These are phyloP conservation scores for Ramularia collo-cygni DNA, from an alignment of 2,329 filamentous ascomycete genomes.

Conservation along the genomic window DNA sequence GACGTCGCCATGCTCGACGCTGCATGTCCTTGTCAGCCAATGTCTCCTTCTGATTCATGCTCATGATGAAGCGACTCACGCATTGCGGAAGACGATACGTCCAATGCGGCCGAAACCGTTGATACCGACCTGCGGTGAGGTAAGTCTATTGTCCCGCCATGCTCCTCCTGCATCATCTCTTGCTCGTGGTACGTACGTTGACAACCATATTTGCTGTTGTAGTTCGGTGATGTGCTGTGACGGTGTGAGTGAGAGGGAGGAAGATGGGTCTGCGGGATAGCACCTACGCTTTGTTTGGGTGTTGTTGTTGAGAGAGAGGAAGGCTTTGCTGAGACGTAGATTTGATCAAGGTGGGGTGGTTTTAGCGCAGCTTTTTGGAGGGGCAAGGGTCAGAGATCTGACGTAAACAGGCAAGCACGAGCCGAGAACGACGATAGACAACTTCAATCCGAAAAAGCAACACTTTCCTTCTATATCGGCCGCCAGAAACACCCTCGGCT, in stretches of 20 bases:
- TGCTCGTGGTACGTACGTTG: conserved; percentile 33
- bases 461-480: not conserved
- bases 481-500: not conserved
- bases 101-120: conserved; percentile 99
- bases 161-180: conserved; percentile 6
- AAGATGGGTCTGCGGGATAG: too few species aligned
- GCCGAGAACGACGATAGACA: not conserved
- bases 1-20: conserved; percentile 78
- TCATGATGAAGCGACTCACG: conserved; percentile 47
- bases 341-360: conserved; percentile 2
- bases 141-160: conserved; percentile 11
- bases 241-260: not conserved
- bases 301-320: conserved; percentile 3
- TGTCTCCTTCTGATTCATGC: conserved; percentile 4
- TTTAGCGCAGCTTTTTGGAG: not conserved
- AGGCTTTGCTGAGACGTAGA: conserved; percentile 3
- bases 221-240: conserved; percentile 11
- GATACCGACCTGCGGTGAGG: conserved; percentile 68
- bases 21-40: conserved; percentile 29
- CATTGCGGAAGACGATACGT: conserved; percentile 98
- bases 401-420: not conserved
- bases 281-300: conserved; percentile 1
- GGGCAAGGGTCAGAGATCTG: not conserved
- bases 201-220: conserved; percentile 36
- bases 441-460: too few species aligned